Evolutionary conservation across 306 rosid species (phyloP), one percentile per base, ranked within the genome.

Genomic region (Prinsepia uniflora): DNA sequence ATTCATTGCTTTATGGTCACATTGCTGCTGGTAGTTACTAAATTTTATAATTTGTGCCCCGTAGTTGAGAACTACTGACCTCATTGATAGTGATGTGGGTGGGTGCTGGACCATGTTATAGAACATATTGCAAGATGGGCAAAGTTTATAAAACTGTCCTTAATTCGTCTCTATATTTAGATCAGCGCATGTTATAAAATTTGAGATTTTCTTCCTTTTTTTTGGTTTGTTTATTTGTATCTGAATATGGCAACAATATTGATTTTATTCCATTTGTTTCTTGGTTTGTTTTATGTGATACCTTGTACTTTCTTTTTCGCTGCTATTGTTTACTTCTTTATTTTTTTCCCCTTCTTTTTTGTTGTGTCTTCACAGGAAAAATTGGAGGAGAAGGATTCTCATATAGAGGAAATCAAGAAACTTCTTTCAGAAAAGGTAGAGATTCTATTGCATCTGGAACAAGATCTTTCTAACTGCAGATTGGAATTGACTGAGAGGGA

Each of bases 381-480:
- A 71, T 81, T 94, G 44, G 83, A 84, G 68, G 94, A 84, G 66
- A 89, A 73, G 83, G 90, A 89, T 74, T 81, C 83, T 54, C 83
- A 74, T 42, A 74, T 85, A 53, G 96, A 84, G 77, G 90, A 94
- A 70, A 50, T 81, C 49, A 44, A 84, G 24, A 86, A 77, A 75
- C 75, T 45, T 60, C 81, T 94, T 18, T 79, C 82, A 1, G 95
- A 86, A 77, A 89, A 84, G 73, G 81, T 81, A 79, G 88, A 81
- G 68, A 61, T 65, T 18, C 34, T 89, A 70, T 83, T 87, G 20
- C 81, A 58, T 67, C 60, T 94, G 62, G 96, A 91, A 84, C 83
- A 75, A 62, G 92, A 86, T 74, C 85, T 91, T 76, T 83, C 90
- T 9, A 91, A 78, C 71, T 78, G 86, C 84, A 86, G 80, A 76